Evolutionary conservation across 1,284 basidiomycete genomes (phyloP).

Genomic region (Phylloporus sp.): DNA sequence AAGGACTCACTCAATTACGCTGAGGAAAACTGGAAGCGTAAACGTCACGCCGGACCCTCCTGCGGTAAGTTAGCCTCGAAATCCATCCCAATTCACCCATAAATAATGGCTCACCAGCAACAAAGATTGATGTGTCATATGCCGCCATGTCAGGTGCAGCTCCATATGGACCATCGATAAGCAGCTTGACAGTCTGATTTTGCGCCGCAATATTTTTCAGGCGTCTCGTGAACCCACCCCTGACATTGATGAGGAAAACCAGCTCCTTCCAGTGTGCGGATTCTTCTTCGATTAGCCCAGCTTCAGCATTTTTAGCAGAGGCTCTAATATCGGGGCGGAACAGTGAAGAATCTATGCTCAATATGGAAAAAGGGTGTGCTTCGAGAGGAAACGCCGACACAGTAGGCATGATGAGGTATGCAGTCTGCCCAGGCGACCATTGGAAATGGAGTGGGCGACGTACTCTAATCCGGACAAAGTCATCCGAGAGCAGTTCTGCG

Average conservation of each 20-base stretch:
- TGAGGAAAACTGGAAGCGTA: constrained; percentile 48
- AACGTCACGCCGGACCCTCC: constrained; percentile 55
- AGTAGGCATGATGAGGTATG: constrained; percentile 53
- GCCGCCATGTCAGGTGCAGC: constrained; percentile 42
- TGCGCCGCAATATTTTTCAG: constrained; percentile 39
- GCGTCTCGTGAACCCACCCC: constrained; percentile 51
- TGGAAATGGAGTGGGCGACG: constrained; percentile 35
- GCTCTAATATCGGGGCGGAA: constrained; percentile 8
- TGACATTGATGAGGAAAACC: constrained; percentile 59
- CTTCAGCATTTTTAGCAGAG: neutral
- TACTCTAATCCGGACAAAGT: constrained; percentile 35
- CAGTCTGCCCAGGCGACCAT: constrained; percentile 59
- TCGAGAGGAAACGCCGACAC: constrained; percentile 54
- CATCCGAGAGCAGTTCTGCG: constrained; percentile 34
- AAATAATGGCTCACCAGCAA: constrained; percentile 42
- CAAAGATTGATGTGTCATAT: constrained; percentile 47
- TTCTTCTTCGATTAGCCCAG: neutral
- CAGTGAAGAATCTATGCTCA: constrained; percentile 47
- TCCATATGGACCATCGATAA: constrained; percentile 57
- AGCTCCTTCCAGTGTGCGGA: constrained; percentile 48
- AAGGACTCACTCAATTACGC: constrained; percentile 45
- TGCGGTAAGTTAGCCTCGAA: constrained; percentile 15
- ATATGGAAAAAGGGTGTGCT: constrained; percentile 65
- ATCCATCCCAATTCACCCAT: neutral
- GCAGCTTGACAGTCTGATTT: constrained; percentile 38